phyloP scores from a whole-genome alignment of 1,284 basidiomycete genomes.

The Phellinidium pouzarii region DNA sequence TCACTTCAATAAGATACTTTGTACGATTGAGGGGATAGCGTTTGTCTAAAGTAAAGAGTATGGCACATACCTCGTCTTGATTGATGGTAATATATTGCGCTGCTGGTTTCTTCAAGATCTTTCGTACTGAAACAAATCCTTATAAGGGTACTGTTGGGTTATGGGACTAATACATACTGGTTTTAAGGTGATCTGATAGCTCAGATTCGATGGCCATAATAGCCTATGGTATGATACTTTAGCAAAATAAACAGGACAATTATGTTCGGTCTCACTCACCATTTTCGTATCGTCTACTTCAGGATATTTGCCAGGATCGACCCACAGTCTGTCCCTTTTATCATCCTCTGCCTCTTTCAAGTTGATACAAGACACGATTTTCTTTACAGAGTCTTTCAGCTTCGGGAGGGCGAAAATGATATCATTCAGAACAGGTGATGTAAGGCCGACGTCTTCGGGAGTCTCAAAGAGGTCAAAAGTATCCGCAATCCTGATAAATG shows the following conservation, averaged over 20 bases:
- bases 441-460: conserved; percentile 47
- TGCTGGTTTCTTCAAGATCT: conserved; percentile 65
- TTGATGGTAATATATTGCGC: conserved; percentile 68
- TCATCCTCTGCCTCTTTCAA: conserved; percentile 64
- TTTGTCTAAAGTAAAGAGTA: neutral
- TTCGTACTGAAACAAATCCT: conserved; percentile 51
- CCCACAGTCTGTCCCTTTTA: conserved; percentile 41
- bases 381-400: conserved; percentile 49
- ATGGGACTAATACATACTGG: conserved; percentile 37
- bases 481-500: conserved; percentile 67
- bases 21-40: neutral
- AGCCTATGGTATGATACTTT: conserved; percentile 31
- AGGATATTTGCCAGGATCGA: conserved; percentile 20
- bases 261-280: conserved; percentile 2
- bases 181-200: conserved; percentile 69
- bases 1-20: conserved; percentile 76
- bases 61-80: conserved; percentile 57
- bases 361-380: conserved; percentile 55
- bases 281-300: conserved; percentile 18
- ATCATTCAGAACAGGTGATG: conserved; percentile 62
- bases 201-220: conserved; percentile 65
- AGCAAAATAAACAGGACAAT: conserved; percentile 1
- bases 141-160: neutral
- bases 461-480: conserved; percentile 52
- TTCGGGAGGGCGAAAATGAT: conserved; percentile 66